phyloP scores from a whole-genome alignment of 768 basidiomycete genomes.

The Lactarius vividus region DNA sequence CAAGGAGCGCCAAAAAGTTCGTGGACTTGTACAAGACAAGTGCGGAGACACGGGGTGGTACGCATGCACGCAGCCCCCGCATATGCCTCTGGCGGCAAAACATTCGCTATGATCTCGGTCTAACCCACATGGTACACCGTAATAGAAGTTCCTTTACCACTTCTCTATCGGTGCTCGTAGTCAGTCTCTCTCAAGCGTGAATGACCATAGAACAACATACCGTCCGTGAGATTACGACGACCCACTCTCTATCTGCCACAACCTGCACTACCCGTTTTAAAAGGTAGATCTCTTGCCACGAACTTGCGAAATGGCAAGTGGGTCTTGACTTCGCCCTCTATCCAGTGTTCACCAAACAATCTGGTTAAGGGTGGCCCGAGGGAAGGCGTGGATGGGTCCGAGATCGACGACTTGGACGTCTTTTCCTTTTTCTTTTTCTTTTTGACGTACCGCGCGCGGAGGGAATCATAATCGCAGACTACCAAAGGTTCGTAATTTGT shows the following conservation, averaged over 20 bases:
- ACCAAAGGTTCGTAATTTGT: conserved; percentile 6
- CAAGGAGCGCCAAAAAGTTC: not conserved
- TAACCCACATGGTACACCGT: conserved; percentile 14
- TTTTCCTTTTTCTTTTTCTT: not conserved
- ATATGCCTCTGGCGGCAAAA: not conserved
- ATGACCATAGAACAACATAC: conserved; percentile 1
- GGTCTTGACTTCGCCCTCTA: conserved; percentile 3
- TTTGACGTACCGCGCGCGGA: not conserved
- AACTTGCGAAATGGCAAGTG: conserved; percentile 17
- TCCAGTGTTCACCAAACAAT: conserved; percentile 1
- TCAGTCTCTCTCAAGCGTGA: not conserved
- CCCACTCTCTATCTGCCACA: conserved; percentile 19
- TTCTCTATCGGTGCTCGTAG: not conserved
- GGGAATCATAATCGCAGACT: conserved; percentile 13
- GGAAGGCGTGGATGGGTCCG: not conserved
- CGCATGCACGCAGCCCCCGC: not conserved
- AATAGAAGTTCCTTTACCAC: not conserved
- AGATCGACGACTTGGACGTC: not conserved
- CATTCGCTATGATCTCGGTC: not conserved
- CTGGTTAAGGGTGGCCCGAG: not conserved
- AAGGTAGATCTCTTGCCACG: not conserved
- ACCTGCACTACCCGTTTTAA: not conserved
- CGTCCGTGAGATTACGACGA: conserved; percentile 10
- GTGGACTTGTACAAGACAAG: not conserved
- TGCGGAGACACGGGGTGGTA: not conserved